These are phyloP conservation scores for Leptodermis oblonga DNA, from an alignment of 257 asterid species.

Conservation along the genomic window DNA sequence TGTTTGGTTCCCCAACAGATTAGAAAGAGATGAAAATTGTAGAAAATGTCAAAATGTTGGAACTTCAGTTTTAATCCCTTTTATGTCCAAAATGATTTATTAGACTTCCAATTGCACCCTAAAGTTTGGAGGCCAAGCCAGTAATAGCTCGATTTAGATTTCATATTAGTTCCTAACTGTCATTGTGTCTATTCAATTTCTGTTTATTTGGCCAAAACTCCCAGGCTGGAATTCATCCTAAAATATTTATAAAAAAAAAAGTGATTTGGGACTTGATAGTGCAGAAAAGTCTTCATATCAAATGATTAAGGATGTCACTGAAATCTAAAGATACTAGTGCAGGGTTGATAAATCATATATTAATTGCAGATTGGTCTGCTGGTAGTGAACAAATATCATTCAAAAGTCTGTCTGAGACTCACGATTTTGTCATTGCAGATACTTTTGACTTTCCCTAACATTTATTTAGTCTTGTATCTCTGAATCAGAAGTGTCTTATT, in stretches of 20 bases:
- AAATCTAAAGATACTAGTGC: neutral
- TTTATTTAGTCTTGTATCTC: neutral
- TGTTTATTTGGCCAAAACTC: neutral
- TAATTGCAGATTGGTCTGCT: neutral
- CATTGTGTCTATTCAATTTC: neutral
- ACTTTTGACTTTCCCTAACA: neutral
- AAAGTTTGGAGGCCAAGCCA: neutral
- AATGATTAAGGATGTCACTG: neutral
- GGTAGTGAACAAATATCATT: conserved; percentile 1
- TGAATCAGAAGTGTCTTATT: neutral
- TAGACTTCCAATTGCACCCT: neutral
- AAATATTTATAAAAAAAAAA: neutral
- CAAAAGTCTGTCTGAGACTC: neutral
- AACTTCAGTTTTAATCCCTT: neutral
- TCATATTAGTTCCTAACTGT: neutral
- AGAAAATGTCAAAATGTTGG: neutral
- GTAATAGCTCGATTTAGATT: neutral
- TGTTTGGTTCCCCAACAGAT: neutral
- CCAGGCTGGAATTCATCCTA: neutral
- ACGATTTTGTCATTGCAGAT: neutral
- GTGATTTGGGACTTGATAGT: neutral
- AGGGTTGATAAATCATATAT: neutral
- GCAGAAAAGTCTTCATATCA: neutral
- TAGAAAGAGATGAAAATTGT: neutral
- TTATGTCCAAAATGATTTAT: neutral